These are phyloP conservation scores for Chromera velia DNA, from an alignment of 73 alveolate species.

Conservation along the genomic window DNA sequence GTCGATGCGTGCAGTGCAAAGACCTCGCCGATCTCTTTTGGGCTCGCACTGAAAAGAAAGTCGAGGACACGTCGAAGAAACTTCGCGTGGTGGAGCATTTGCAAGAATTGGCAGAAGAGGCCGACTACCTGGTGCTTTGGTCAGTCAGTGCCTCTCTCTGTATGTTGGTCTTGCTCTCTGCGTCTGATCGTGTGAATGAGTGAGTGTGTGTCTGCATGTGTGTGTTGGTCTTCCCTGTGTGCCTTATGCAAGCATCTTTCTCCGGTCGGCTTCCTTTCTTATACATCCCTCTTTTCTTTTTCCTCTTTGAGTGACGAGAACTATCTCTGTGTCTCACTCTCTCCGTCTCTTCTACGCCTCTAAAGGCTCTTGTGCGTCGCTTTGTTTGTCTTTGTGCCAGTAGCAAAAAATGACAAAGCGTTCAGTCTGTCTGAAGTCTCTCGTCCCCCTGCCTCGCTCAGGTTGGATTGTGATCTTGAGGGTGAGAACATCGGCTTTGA, in stretches of 20 bases:
- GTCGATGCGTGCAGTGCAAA: too few species aligned
- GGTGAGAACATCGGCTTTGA: slow-evolving; percentile 99
- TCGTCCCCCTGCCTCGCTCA: slow-evolving; percentile 59
- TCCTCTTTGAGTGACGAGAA: too few species aligned
- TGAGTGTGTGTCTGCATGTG: background rate
- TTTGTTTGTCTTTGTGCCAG: background rate
- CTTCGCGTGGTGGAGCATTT: slow-evolving; percentile 58
- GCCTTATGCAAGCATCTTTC: too few species aligned
- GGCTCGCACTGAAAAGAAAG: too few species aligned
- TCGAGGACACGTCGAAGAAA: background rate
- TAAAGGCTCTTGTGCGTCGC: too few species aligned
- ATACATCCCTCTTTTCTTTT: slow-evolving; percentile 72
- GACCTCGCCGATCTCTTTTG: too few species aligned
- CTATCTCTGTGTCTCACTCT: too few species aligned
- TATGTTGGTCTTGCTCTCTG: too few species aligned
- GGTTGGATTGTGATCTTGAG: slow-evolving; percentile 99
- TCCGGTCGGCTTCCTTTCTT: slow-evolving; percentile 86
- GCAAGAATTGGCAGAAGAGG: slow-evolving; percentile 45
- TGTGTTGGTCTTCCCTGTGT: slow-evolving; percentile 41
- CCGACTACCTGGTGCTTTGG: slow-evolving; percentile 84
- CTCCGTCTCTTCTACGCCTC: too few species aligned
- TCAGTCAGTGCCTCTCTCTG: too few species aligned
- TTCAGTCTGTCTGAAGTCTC: slow-evolving; percentile 27
- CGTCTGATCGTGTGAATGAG: background rate
- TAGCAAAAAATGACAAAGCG: background rate